Evolutionary conservation across 768 basidiomycete species (phyloP).

Genomic region (Lactarius sanguifluus): DNA sequence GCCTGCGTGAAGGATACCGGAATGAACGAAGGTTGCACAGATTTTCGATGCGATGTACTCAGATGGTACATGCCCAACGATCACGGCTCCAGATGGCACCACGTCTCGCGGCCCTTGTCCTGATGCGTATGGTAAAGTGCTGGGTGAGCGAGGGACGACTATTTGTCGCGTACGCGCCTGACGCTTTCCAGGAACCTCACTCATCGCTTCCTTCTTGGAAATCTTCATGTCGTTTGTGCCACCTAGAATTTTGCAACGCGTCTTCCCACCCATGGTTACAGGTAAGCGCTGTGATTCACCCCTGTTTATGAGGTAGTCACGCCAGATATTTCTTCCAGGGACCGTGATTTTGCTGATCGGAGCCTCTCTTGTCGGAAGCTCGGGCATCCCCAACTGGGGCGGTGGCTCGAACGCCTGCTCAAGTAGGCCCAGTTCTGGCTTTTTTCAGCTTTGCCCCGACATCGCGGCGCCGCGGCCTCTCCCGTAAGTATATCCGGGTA

Average conservation of each 20-base stretch:
- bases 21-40: constrained; percentile 35
- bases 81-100: constrained; percentile 55
- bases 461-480: constrained; percentile 68
- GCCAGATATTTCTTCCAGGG: constrained; percentile 40
- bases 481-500: constrained; percentile 41
- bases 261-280: constrained; percentile 83
- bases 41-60: constrained; percentile 77
- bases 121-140: constrained; percentile 76
- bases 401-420: constrained; percentile 77
- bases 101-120: constrained; percentile 63
- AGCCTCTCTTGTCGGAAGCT: constrained; percentile 68
- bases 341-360: constrained; percentile 82
- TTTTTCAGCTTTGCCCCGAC: constrained; percentile 71
- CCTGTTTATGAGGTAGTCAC: not conserved
- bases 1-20: not conserved
- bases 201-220: constrained; percentile 78
- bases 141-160: constrained; percentile 46
- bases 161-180: constrained; percentile 4
- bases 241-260: constrained; percentile 54
- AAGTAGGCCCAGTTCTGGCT: constrained; percentile 56
- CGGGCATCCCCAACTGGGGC: constrained; percentile 80
- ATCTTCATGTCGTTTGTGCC: constrained; percentile 79
- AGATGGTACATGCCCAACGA: constrained; percentile 73
- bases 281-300: constrained; percentile 36
- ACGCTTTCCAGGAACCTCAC: constrained; percentile 55